Conservation (phyloP, 2,329 filamentous ascomycete genomes). For the Nothophaeocryptopus gaeumannii region DNA sequence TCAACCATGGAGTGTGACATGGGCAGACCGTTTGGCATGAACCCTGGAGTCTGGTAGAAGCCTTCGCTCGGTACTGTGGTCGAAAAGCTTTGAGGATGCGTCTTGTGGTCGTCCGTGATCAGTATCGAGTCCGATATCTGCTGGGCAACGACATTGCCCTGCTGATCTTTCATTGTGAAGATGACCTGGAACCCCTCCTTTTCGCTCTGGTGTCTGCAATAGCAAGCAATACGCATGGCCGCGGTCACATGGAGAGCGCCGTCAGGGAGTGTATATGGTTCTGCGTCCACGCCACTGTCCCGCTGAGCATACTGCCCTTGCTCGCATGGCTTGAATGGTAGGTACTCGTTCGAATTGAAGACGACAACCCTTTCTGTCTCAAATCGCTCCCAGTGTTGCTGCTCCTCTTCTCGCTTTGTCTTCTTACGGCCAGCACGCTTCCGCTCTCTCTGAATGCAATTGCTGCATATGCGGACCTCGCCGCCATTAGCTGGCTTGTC, state of each 20-base stretch:
- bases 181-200: slow-evolving; percentile 92
- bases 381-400: slow-evolving; percentile 78
- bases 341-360: slow-evolving; percentile 85
- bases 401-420: slow-evolving; percentile 87
- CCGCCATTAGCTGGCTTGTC: slow-evolving; percentile 80
- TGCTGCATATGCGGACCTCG: slow-evolving; percentile 86
- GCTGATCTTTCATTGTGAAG: slow-evolving; percentile 84
- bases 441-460: slow-evolving; percentile 87
- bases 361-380: slow-evolving; percentile 81
- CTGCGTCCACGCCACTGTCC: slow-evolving; percentile 24
- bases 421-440: slow-evolving; percentile 92
- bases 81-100: slow-evolving; percentile 50
- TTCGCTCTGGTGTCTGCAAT: slow-evolving; percentile 91
- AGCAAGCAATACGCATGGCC: slow-evolving; percentile 95
- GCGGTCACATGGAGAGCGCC: slow-evolving; percentile 75
- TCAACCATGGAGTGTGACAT: slow-evolving; percentile 41
- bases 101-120: slow-evolving; percentile 98
- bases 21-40: slow-evolving; percentile 29
- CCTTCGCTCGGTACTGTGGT: slow-evolving; percentile 28
- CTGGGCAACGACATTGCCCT: slow-evolving; percentile 75
- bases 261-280: slow-evolving; percentile 40
- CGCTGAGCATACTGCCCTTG: slow-evolving; percentile 33
- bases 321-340: slow-evolving; percentile 70
- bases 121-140: slow-evolving; percentile 84
- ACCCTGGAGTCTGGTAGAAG: slow-evolving; percentile 28